Evolutionary conservation across 176 grass and related monocot genomes (phyloP), one percentile per base, ranked within the genome.

Genomic region (Pontederia crassipes): DNA sequence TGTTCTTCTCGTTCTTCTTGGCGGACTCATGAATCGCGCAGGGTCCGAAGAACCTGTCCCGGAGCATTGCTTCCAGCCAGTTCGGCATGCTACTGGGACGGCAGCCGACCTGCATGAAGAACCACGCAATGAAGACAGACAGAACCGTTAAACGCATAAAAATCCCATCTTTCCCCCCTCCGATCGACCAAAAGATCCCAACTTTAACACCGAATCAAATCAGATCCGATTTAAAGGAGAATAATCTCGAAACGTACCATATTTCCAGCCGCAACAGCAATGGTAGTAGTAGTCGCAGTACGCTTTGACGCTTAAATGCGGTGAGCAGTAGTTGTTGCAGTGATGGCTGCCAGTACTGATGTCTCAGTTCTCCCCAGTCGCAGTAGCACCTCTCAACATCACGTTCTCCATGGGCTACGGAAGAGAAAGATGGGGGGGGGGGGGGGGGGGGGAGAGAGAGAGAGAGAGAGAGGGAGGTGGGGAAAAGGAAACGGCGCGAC

Each of bases 1-100:
- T 59, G 69, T 71, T 71, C 69, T 60, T 71, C 56, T 71, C 69
- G 46, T 71, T 71, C 69, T 71, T 71, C 69, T 71, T 71, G 12
- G 46, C 47, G 11, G 69, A 17, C 48, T 72, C 69, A n/a, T 72
- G 69, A 57, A 72, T 60, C 56, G 40, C 40, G 54, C 69, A 72
- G 1, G 69, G 54, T 11, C 60, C 60, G 57, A 72, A 72, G 69
- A 72, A 72, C 24, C 29, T 61, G 24, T 72, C 69, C 9, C 47
- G 47, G 0, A 72, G 15, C 69, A 72, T 61, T 35, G 48, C 46
- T n/a, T 72, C 57, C 0, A 72, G 45, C 69, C 69, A 72, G 15
- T 17, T 17, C 11, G 67, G 45, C 59, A 46, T 29, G 32, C 66
- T 18, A 52, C 66, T 55, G 52, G 52, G 20, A 17, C 27, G 29